phyloP scores from a whole-genome alignment of 805 yeast genomes.

The Starmerella vitae region DNA sequence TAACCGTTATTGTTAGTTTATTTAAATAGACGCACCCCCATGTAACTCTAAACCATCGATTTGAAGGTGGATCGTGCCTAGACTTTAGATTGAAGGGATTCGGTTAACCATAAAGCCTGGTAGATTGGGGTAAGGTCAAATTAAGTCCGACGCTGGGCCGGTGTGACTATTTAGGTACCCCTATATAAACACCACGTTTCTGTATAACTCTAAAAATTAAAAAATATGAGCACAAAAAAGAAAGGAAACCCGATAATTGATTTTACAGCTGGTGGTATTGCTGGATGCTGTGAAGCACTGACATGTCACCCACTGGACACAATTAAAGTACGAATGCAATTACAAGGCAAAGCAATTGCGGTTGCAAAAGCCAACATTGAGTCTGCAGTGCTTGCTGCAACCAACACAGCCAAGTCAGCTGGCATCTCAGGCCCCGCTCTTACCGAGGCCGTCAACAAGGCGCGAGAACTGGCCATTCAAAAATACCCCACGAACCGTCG shows the following conservation, averaged over 20 bases:
- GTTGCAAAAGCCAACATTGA: conserved; percentile 18
- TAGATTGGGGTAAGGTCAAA: too few species aligned
- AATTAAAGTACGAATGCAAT: conserved; percentile 93
- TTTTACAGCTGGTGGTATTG: conserved; percentile 82
- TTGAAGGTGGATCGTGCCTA: too few species aligned
- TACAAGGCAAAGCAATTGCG: conserved; percentile 46
- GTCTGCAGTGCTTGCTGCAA: conserved; percentile 16
- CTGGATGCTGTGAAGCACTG: conserved; percentile 94
- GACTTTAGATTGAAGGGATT: too few species aligned
- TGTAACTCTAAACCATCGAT: too few species aligned
- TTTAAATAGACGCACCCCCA: too few species aligned
- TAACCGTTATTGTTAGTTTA: too few species aligned
- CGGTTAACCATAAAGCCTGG: too few species aligned
- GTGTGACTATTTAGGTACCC: too few species aligned
- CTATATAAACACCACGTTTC: too few species aligned
- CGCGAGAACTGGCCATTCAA: conserved; percentile 14
- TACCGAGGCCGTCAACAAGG: conserved; percentile 11
- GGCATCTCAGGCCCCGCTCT: conserved; percentile 8
- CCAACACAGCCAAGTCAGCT: conserved; percentile 7
- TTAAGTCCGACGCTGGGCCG: too few species aligned
- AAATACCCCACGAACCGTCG: conserved; percentile 43
- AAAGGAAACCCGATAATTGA: conserved; percentile 24
- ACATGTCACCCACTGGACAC: conserved; percentile 98
- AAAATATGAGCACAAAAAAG: conserved; percentile 10
- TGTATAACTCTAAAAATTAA: too few species aligned